Percentiles rank a stretch among this genome's conserved stretches.
Evolutionary conservation across 495 filamentous ascomycete genomes (phyloP).

Genomic region (Penicillium mononematosum): DNA sequence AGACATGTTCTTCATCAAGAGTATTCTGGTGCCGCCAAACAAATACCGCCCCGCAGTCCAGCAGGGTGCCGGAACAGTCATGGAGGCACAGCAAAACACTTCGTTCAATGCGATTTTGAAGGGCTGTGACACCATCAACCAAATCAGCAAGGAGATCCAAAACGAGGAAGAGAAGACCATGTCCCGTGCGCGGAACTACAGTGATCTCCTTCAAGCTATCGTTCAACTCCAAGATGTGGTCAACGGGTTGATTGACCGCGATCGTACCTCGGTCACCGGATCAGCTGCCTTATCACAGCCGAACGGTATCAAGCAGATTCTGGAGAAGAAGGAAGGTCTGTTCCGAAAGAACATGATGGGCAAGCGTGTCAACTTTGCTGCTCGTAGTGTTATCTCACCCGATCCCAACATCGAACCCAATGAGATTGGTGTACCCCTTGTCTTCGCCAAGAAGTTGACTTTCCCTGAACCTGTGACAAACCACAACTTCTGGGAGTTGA

Average conservation of each 20-base stretch:
- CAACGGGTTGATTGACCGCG: conserved; percentile 84
- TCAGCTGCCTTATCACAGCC: conserved; percentile 48
- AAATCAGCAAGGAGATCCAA: conserved; percentile 71
- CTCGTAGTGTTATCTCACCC: conserved; percentile 95
- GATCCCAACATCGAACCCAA: conserved; percentile 99
- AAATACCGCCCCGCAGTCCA: conserved; percentile 86
- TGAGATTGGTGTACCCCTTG: conserved; percentile 95
- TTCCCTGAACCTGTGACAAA: conserved; percentile 97
- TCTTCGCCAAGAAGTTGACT: conserved; percentile 93
- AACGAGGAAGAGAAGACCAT: conserved; percentile 42
- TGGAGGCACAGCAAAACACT: conserved; percentile 82
- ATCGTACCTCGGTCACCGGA: conserved; percentile 78
- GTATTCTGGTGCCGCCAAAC: conserved; percentile 84
- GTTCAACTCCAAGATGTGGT: conserved; percentile 82
- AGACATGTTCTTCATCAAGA: conserved; percentile 92
- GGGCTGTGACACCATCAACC: conserved; percentile 64
- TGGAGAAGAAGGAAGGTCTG: conserved; percentile 98
- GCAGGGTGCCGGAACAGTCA: conserved; percentile 71
- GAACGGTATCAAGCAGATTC: conserved; percentile 88
- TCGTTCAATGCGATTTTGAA: conserved; percentile 79
- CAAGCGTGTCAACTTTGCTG: conserved; percentile 98
- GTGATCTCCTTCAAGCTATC: conserved; percentile 68
- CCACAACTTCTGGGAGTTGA: conserved; percentile 93
- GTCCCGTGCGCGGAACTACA: conserved; percentile 51
- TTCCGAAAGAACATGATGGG: conserved; percentile 99